phyloP scores from a whole-genome alignment of 192 early-diverging fungal species.

The Gaertneriomyces semiglobifer region DNA sequence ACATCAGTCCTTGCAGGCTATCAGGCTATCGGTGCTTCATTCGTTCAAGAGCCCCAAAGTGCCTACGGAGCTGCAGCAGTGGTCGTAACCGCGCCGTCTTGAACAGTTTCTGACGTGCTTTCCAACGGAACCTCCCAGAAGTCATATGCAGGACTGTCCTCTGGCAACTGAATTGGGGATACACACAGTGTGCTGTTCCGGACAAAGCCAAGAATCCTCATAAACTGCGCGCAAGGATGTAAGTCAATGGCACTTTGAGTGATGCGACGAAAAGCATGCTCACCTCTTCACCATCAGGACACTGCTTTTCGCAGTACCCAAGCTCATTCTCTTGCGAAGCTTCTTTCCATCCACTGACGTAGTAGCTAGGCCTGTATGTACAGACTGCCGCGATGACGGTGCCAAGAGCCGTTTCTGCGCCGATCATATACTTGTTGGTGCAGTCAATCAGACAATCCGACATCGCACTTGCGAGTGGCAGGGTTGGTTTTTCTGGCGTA shows the following conservation, averaged over 20 bases:
- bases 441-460: slow-evolving; percentile 1
- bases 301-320: slow-evolving; percentile 5
- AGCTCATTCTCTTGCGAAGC: slow-evolving; percentile 1
- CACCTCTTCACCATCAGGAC: slow-evolving; percentile 2
- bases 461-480: not conserved
- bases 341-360: not conserved
- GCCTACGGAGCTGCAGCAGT: not conserved
- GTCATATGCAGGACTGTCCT: not conserved
- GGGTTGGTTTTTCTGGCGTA: too few species aligned
- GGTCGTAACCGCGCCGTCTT: not conserved
- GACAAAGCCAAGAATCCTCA: not conserved
- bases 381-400: not conserved
- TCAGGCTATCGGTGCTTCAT: too few species aligned
- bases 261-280: not conserved
- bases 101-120: not conserved
- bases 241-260: not conserved
- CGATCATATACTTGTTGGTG: not conserved
- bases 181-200: slow-evolving; percentile 3
- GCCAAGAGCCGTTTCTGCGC: not conserved
- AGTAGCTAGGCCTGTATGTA: not conserved
- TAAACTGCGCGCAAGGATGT: not conserved
- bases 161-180: not conserved
- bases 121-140: not conserved
- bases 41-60: not conserved
- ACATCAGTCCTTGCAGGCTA: too few species aligned